Conservation (phyloP, 305 asterid species). For the Fraxinus latifolia region DNA sequence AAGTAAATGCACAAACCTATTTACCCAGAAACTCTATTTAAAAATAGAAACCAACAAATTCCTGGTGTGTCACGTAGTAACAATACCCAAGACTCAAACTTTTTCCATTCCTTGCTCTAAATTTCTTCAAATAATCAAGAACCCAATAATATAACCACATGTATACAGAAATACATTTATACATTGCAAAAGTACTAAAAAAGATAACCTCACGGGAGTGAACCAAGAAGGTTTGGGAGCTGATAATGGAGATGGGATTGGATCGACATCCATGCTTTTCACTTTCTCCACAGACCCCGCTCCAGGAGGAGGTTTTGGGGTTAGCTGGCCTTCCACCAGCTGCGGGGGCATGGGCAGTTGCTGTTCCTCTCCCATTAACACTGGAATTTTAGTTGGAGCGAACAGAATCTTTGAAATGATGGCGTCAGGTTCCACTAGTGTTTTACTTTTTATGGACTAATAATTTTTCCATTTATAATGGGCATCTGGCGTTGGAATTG, state of each 20-base stretch:
- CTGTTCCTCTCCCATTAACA: constrained; percentile 33
- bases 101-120: constrained; percentile 1
- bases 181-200: background rate
- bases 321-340: background rate
- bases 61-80: background rate
- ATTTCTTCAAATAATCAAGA: constrained; percentile 20
- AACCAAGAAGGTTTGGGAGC: constrained; percentile 62
- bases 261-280: constrained; percentile 36
- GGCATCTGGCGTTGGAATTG: background rate
- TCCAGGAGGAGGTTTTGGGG: constrained; percentile 15
- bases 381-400: constrained; percentile 26
- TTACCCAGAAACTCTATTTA: background rate
- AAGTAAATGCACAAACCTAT: background rate
- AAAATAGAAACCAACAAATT: background rate
- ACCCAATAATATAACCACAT: background rate
- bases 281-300: constrained; percentile 4
- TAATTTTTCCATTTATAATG: background rate
- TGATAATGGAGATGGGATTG: constrained; percentile 20
- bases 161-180: background rate
- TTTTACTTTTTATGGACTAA: background rate
- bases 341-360: background rate
- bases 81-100: constrained; percentile 3
- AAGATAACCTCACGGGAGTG: constrained; percentile 56
- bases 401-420: background rate
- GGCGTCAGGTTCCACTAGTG: background rate